Conservation (phyloP, 371 early-diverging fungal species). For the Rhizomucor pusillus region DNA sequence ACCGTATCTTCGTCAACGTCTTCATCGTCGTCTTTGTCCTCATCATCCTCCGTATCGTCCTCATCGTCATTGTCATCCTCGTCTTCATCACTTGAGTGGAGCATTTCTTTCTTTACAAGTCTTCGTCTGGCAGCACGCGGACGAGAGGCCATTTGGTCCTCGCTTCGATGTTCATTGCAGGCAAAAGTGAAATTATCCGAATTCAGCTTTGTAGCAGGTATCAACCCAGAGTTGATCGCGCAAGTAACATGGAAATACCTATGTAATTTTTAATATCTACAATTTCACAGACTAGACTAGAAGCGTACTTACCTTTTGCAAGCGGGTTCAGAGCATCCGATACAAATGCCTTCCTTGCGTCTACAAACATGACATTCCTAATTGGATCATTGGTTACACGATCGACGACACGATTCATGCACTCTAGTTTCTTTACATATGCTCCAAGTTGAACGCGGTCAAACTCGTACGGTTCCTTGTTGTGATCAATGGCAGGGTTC, state of each 20-base stretch:
- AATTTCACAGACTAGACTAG: background rate
- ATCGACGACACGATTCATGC: background rate
- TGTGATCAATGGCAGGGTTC: slow-evolving; percentile 36
- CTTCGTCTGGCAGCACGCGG: background rate
- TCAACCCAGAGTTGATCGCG: slow-evolving; percentile 16
- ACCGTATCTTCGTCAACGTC: slow-evolving; percentile 8
- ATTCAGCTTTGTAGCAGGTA: slow-evolving; percentile 3
- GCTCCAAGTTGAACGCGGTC: slow-evolving; percentile 17
- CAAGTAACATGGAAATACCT: slow-evolving; percentile 20
- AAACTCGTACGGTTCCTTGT: slow-evolving; percentile 40
- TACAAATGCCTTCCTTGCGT: slow-evolving; percentile 30
- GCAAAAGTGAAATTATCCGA: slow-evolving; percentile 7
- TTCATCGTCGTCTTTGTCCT: slow-evolving; percentile 10
- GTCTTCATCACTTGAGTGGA: slow-evolving; percentile 9
- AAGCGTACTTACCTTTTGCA: slow-evolving; percentile 28
- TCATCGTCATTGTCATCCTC: slow-evolving; percentile 14
- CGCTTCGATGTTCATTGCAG: slow-evolving; percentile 12
- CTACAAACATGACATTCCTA: slow-evolving; percentile 33
- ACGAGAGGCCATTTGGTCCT: background rate
- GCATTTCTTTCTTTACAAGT: slow-evolving; percentile 6
- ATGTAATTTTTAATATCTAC: background rate
- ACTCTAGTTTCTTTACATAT: too few relatives aligned
- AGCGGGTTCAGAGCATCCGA: slow-evolving; percentile 27
- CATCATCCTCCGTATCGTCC: slow-evolving; percentile 7
- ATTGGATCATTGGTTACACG: background rate